Evolutionary conservation across 2,329 filamentous ascomycete genomes (phyloP), one percentile per base, ranked within the genome.

Genomic region (Didymella sp.): DNA sequence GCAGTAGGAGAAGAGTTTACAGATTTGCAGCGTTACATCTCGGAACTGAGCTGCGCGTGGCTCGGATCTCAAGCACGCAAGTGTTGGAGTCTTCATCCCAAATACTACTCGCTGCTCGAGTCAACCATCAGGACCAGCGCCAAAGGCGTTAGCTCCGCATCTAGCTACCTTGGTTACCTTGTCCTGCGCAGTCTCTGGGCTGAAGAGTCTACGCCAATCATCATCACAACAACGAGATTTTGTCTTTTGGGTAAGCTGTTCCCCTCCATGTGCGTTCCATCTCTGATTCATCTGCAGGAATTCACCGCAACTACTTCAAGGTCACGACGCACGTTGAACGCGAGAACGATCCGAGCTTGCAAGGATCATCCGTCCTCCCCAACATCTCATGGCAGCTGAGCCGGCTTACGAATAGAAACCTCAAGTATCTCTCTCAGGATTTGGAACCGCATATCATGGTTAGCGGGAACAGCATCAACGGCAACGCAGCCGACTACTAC

Each of bases 221-320:
- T 51, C 22, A 44, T 51, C 12, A 28, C 17, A 6, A 51, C 40
- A 3, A 51, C 48, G 6, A 33, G 40, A 7, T 51, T 44, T 13
- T 51, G 48, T 22, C 30, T n/a, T 6, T 44, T 31, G 21, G 40
- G 30, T 49, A 35, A 42, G 24, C 21, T 9, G n/a, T 11, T 17
- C 11, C 1, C 27, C 17, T 21, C 30, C 12, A 17, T 6, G 2
- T n/a, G 9, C 4, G 3, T 13, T 3, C 12, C 8, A 8, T 11
- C 2, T 6, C 19, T 33, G 19, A 24, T 4, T 6, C 3, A 17
- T 6, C 27, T 17, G 2, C 8, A 50, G 47, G 25, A 2, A 44
- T 51, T 21, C 40, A 51, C 15, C 37, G 13, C 48, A 44, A 51
- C 40, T 30, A 51, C 21, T 51, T 44, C 11, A 25, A 15, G 5